These are phyloP conservation scores for Physocladia obscura DNA, from an alignment of 192 early-diverging fungal genomes.

Conservation along the genomic window DNA sequence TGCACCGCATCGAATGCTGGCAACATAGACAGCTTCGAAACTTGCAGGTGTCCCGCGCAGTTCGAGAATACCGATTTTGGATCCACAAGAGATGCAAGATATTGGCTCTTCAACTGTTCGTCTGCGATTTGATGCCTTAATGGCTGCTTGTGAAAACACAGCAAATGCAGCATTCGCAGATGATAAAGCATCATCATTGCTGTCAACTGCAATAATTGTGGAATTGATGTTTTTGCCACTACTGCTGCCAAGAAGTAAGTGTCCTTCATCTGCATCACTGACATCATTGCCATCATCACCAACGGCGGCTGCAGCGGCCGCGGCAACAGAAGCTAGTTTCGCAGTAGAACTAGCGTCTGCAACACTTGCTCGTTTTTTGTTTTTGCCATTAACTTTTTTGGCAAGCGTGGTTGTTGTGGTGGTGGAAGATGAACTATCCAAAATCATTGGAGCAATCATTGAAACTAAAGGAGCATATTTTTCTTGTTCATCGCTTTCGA, in stretches of 20 bases:
- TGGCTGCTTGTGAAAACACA: slow-evolving; percentile 32
- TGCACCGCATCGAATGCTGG: slow-evolving; percentile 8
- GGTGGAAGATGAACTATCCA: not conserved
- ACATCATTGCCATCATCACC: not conserved
- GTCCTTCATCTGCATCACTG: not conserved
- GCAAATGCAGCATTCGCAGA: slow-evolving; percentile 1
- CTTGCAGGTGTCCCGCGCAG: slow-evolving; percentile 21
- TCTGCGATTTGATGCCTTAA: slow-evolving; percentile 21
- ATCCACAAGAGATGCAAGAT: slow-evolving; percentile 9
- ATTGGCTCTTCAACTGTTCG: slow-evolving; percentile 29
- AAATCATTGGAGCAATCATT: slow-evolving; percentile 10
- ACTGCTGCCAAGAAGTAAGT: not conserved
- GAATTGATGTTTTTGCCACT: not conserved
- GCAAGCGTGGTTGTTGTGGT: not conserved
- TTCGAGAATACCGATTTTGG: slow-evolving; percentile 22
- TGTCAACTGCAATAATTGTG: not conserved
- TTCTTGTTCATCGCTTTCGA: too few species aligned
- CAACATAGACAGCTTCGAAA: slow-evolving; percentile 16
- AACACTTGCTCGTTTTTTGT: not conserved
- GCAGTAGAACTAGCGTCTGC: not conserved
- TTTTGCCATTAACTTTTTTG: not conserved
- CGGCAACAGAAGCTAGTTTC: not conserved
- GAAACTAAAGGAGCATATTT: not conserved
- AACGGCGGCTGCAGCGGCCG: not conserved
- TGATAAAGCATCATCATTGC: not conserved